Percentiles rank a stretch among this genome's conserved stretches.
Conservation (phyloP, 371 early-diverging fungal genomes). For the Rhizomucor pusillus region DNA sequence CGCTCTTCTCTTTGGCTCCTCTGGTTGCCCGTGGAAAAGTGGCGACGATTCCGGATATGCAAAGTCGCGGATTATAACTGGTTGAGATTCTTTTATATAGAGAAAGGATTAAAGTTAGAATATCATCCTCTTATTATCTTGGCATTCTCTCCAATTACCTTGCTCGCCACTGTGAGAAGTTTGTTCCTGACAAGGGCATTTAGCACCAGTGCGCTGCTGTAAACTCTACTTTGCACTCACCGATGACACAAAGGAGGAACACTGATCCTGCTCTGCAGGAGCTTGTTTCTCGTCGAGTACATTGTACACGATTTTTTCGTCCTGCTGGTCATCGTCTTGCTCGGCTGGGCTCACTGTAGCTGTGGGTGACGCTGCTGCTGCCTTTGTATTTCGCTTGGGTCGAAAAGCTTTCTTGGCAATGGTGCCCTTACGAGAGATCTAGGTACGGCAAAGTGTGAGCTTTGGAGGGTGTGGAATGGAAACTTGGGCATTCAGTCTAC, state of each 20-base stretch:
- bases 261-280: too few species aligned
- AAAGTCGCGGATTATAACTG: conserved; percentile 62
- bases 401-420: conserved; percentile 4
- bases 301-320: conserved; percentile 1
- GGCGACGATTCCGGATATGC: conserved; percentile 61
- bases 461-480: conserved; percentile 17
- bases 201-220: neutral
- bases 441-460: neutral
- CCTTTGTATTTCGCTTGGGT: conserved; percentile 3
- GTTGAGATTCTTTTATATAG: neutral
- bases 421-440: conserved; percentile 4
- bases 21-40: conserved; percentile 51
- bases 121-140: neutral
- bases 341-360: too few species aligned
- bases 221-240: too few species aligned
- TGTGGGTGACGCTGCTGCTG: too few species aligned
- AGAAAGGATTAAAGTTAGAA: too few species aligned
- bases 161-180: too few species aligned
- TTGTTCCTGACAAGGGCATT: too few species aligned
- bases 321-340: neutral
- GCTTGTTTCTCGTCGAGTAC: too few species aligned
- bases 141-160: neutral
- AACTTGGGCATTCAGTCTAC: conserved; percentile 6
- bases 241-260: too few species aligned
- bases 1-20: conserved; percentile 13